Base-by-base conservation (phyloP, 2,329 filamentous ascomycete species). In the Alternaria hordeiaustralica region DNA sequence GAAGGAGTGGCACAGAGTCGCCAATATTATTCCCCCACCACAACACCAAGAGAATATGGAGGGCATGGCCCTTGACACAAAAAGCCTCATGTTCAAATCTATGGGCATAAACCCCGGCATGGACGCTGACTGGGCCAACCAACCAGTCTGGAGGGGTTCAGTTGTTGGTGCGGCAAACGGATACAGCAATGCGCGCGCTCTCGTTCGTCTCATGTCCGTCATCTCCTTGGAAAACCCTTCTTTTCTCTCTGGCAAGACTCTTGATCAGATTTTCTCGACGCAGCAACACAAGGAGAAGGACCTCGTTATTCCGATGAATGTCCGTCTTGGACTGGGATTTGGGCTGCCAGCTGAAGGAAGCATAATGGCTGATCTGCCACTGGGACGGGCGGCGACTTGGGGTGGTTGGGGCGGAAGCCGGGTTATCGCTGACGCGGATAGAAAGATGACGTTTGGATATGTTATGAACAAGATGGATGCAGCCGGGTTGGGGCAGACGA, bases 391-490 rank as follows among this genome's bases (percentile, higher is more conserved):
- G 7, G 64, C 55, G 12, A 55, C 55, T n/a, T 72, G 70, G 70
- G 67, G 65, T 8, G 70, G 70, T 2, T 72, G 65, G 67, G 70
- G 69, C 7, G 70, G 70, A 2, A 66, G 62, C 21, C 47, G 66
- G 18, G 64, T 55, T 10, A 26, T 71, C 1, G 64, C 65, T 33
- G 70, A 71, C 51, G 61, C 65, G 6, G 70, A 67, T 3, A 45
- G 68, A 5, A 55, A 55, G 10, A 11, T 72, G 23, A 70, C 67
- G 6, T 57, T 72, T 36, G 44, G 55, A 1, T 72, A 72, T 53
- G 47, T 66, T 18, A 71, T 72, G 70, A 72, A 72, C 10, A 70
- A 69, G 54, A 72, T 72, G 67, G 56, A 50, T 2, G 53, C 41
- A 46, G 60, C 46, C 3, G 63, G 50, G 0, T 1, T 66, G 30